Evolutionary conservation across 2,329 filamentous ascomycete species (phyloP).

Genomic region (Magnaporthiopsis poae): DNA sequence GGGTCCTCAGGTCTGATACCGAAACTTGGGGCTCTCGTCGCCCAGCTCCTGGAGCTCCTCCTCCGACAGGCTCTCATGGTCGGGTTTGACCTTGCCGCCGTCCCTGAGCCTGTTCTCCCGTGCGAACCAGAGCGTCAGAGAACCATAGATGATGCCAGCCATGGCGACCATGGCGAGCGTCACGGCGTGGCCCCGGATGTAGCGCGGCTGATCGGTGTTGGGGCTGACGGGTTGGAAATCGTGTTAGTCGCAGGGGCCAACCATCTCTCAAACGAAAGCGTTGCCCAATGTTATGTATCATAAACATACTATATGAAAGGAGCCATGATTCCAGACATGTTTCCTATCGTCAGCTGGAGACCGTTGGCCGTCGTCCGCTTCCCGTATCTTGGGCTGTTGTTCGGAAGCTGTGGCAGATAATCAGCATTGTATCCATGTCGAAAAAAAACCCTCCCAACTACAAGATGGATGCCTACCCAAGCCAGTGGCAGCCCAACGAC

Average conservation of each 20-base stretch:
- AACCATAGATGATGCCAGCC: constrained; percentile 40
- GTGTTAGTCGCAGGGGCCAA: background rate
- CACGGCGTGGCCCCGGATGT: constrained; percentile 51
- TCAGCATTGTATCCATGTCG: background rate
- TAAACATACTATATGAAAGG: constrained; percentile 49
- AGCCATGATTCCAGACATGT: constrained; percentile 51
- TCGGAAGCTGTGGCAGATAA: constrained; percentile 27
- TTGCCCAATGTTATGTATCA: background rate
- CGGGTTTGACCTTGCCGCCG: constrained; percentile 26
- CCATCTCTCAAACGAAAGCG: no score
- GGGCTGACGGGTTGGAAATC: constrained; percentile 22
- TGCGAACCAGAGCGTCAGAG: constrained; percentile 45
- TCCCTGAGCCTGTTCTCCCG: constrained; percentile 37
- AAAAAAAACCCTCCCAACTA: background rate
- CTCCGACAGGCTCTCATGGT: constrained; percentile 31
- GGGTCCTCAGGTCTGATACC: constrained; percentile 21
- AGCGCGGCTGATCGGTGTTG: constrained; percentile 42
- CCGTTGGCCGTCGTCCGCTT: constrained; percentile 42
- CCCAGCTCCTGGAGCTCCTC: constrained; percentile 41
- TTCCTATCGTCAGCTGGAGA: constrained; percentile 12
- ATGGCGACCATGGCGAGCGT: constrained; percentile 49
- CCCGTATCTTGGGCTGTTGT: constrained; percentile 63
- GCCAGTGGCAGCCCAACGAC: constrained; percentile 46
- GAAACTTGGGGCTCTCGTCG: constrained; percentile 41
- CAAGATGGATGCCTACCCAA: constrained; percentile 27